A percentile compares a stretch with the other conserved stretches of the same genome.
These are phyloP conservation scores for Saccharomyces eubayanus DNA, from an alignment of 805 yeast genomes.

Conservation along the genomic window DNA sequence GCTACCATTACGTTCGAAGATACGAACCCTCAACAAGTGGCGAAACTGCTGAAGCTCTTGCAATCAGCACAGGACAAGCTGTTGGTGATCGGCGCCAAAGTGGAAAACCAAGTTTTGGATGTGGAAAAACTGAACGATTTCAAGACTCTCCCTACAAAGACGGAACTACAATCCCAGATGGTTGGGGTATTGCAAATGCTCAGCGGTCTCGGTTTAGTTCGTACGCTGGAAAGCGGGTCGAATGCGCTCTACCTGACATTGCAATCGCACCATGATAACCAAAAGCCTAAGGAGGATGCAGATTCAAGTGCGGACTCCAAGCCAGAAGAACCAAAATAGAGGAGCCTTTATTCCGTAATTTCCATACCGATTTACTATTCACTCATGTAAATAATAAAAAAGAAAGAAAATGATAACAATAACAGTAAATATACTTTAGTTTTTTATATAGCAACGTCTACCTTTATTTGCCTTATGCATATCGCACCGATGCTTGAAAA, in stretches of 20 bases:
- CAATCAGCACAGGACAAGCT: constrained; percentile 62
- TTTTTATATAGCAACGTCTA: neutral
- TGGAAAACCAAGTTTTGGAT: constrained; percentile 54
- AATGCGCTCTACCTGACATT: constrained; percentile 65
- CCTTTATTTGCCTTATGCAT: neutral
- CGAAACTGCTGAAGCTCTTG: constrained; percentile 50
- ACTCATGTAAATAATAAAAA: neutral
- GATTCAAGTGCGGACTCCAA: neutral
- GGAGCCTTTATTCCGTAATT: neutral
- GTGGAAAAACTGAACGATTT: constrained; percentile 47
- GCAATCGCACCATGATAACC: constrained; percentile 49
- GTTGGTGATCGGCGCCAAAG: constrained; percentile 76
- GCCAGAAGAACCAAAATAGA: neutral
- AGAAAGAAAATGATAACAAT: neutral
- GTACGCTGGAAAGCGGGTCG: constrained; percentile 66
- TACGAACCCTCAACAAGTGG: constrained; percentile 63
- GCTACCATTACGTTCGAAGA: constrained; percentile 63
- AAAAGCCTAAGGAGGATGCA: neutral
- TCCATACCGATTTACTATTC: neutral
- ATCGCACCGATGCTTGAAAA: neutral
- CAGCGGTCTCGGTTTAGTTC: constrained; percentile 84
- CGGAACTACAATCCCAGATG: constrained; percentile 69
- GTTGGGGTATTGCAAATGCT: constrained; percentile 74
- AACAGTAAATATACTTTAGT: neutral
- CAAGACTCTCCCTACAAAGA: constrained; percentile 65